Evolutionary conservation across 2,329 filamentous ascomycete genomes (phyloP), one percentile per base, ranked within the genome.

Genomic region (Triangularia setosa): DNA sequence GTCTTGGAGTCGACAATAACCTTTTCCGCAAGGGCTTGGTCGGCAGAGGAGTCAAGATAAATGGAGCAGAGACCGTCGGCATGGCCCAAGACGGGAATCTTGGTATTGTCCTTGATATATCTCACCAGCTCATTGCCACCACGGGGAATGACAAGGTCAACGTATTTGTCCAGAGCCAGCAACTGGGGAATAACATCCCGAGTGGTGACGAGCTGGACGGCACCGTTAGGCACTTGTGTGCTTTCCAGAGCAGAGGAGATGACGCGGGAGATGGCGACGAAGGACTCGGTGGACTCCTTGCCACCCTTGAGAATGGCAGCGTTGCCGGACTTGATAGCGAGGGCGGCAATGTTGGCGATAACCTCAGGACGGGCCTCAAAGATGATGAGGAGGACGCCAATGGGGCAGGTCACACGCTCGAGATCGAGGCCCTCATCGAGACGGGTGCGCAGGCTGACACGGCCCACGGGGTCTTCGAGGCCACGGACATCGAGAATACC

Each of bases 291-390:
- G 0, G 93, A 97, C 78, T 99, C 95, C 76, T 97, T 96, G 69
- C 95, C 95, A 66, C 93, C 94, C 83, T 99, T 99, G 66, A 99
- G 82, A 72, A 99, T 98, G 60, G 93, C 95, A 35, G 95, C 91
- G 77, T 99, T 99, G 72, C 93, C 95, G 12, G 94, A 98, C 77
- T 99, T 99, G 78, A 99, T 91, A 40, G 95, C 93, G 24, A 99
- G 83, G 3, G 93, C 92, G 67, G 95, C 93, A 73, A 99, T 98
- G 77, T 99, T 99, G 74, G 94, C 95, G 74, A 99, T 97, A 69
- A 99, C 95, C 79, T 99, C 95, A 6, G 95, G 95, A 7, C 95
- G 90, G 35, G 95, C 95, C 79, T 99, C 95, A 74, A 99, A 99
- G 74, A 99, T 98, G 78, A 99, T 95, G 70, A 99, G 85, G 52